Conservation (phyloP, 352 stramenopile genomes). For the Pythium chondricola region DNA sequence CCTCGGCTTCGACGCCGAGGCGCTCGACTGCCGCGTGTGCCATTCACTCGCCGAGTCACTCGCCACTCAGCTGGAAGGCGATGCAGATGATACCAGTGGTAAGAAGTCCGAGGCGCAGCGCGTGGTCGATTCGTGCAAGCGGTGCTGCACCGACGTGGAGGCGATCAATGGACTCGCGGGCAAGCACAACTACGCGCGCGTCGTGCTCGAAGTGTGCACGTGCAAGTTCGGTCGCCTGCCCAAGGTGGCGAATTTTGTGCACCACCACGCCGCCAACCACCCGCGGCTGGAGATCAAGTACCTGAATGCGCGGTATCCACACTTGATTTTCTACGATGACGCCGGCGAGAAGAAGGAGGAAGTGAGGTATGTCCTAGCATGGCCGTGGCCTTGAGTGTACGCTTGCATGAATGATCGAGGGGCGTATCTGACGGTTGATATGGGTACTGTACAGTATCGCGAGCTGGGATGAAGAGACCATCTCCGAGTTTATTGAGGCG, state of each 20-base stretch:
- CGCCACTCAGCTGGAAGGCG: constrained; percentile 5
- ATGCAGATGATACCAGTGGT: constrained; percentile 7
- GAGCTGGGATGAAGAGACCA: constrained; percentile 67
- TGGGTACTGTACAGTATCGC: constrained; percentile 34
- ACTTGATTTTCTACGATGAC: constrained; percentile 61
- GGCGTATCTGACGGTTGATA: background rate
- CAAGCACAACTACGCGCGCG: constrained; percentile 29
- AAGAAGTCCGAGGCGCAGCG: constrained; percentile 11
- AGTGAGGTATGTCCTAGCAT: constrained; percentile 56
- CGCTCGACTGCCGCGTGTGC: constrained; percentile 58
- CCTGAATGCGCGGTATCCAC: constrained; percentile 35
- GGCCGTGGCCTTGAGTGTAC: background rate
- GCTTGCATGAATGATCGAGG: background rate
- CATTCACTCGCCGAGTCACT: constrained; percentile 36
- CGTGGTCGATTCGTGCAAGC: constrained; percentile 23
- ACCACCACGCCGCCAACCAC: constrained; percentile 37
- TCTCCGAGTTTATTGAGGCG: constrained; percentile 60
- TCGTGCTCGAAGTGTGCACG: constrained; percentile 46
- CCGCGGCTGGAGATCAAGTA: constrained; percentile 48
- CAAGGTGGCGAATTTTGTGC: constrained; percentile 63
- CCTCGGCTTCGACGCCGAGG: constrained; percentile 49
- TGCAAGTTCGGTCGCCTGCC: constrained; percentile 52
- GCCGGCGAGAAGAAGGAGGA: constrained; percentile 45
- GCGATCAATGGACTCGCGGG: constrained; percentile 26
- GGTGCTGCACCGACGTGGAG: constrained; percentile 46